Evolutionary conservation across 306 rosid genomes (phyloP), one percentile per base, ranked within the genome.

Genomic region (Amphicarpaea edgeworthii): DNA sequence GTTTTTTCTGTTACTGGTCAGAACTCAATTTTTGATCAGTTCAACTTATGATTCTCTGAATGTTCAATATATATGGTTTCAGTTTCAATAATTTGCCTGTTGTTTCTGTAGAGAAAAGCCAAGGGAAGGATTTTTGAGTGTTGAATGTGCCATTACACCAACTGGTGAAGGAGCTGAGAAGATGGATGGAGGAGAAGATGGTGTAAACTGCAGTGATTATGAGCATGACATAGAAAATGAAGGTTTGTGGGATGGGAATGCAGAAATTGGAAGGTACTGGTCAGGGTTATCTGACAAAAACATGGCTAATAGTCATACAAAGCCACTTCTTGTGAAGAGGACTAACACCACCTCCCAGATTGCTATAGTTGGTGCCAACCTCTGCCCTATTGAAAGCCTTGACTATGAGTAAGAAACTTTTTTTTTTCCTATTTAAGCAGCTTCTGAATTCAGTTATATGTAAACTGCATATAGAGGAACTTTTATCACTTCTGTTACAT

Each of bases 381-480:
- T 86, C 66, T 84, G 88, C 85, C 87, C 98, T 49, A 85, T 95
- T 51, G 98, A 95, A 83, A 95, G 98, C 81, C 97, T 95, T 47
- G 98, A 95, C 21, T 95, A 95, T 65, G 98, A 95, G 91, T 87
- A 85, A 80, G 91, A 41, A 81, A 30, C 53, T 12, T 53, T 50
- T 49, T 34, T n/a, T 4, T 50, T 53, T 57, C 41, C 3, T 37
- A 37, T 40, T 40, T 40, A 40, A 40, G 43, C 43, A 8, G 43
- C 12, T 40, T 40, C 45, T 8, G 45, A 40, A 40, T 40, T 40
- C 45, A 40, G 11, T 40, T 40, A 40, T 40, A 40, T 28, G 32
- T 28, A 28, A 28, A 28, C 32, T 28, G 32, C 12, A 40, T 28
- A 28, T 28, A 9, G 12, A 40, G 10, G 10, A 40, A 40, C 6